Conservation (phyloP, 2,329 filamentous ascomycete genomes). For the Cladosporium sp. region DNA sequence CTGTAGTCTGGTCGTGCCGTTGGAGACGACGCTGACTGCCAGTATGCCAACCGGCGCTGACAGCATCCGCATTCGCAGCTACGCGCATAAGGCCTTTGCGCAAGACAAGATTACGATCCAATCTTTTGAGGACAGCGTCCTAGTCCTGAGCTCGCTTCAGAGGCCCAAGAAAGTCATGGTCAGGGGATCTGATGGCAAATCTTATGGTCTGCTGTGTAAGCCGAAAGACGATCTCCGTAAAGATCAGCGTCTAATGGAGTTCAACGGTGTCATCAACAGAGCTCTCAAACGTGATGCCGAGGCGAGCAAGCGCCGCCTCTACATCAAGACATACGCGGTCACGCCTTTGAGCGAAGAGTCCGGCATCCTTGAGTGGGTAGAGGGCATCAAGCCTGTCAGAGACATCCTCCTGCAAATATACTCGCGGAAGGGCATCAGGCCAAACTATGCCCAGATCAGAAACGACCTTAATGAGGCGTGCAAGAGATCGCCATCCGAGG, state of each 20-base stretch:
- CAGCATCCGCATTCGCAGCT: conserved; percentile 54
- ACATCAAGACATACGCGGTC: conserved; percentile 95
- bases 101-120: conserved; percentile 78
- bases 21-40: conserved; percentile 77
- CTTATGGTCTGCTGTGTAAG: conserved; percentile 89
- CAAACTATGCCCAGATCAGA: conserved; percentile 62
- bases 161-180: conserved; percentile 86
- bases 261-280: conserved; percentile 96
- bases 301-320: conserved; percentile 80
- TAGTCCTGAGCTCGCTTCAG: conserved; percentile 85
- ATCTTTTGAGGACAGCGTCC: conserved; percentile 76
- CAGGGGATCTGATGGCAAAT: conserved; percentile 78
- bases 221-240: conserved; percentile 97
- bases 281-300: conserved; percentile 88
- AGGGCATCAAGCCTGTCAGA: conserved; percentile 86
- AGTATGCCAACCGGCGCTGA: conserved; percentile 69
- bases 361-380: conserved; percentile 97
- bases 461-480: conserved; percentile 59
- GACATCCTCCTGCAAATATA: conserved; percentile 82
- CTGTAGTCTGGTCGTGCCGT: conserved; percentile 79
- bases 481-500: conserved; percentile 45
- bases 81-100: conserved; percentile 72
- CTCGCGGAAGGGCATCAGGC: conserved; percentile 60
- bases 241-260: conserved; percentile 97
- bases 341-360: conserved; percentile 97